phyloP scores from a whole-genome alignment of 352 stramenopile genomes.

The Pythium aristosporum region DNA sequence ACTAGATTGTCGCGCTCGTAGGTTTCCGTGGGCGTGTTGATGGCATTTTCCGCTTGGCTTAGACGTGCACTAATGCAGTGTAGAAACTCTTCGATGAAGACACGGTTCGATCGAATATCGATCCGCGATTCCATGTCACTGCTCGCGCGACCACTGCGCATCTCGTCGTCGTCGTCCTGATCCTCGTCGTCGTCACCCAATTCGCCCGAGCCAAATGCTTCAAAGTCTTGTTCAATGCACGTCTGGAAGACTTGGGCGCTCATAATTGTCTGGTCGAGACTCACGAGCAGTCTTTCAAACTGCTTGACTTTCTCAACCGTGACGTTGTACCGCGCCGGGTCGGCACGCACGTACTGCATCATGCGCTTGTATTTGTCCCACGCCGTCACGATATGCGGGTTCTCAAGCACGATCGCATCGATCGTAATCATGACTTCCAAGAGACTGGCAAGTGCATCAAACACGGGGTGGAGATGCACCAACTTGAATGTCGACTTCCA shows the following conservation, averaged over 20 bases:
- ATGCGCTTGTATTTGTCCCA: constrained; percentile 93
- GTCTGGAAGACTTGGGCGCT: constrained; percentile 84
- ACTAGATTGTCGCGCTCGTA: constrained; percentile 87
- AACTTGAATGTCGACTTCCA: constrained; percentile 90
- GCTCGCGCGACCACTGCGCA: constrained; percentile 34
- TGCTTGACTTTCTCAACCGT: constrained; percentile 82
- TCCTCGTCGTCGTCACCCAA: constrained; percentile 58
- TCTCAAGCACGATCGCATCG: constrained; percentile 87
- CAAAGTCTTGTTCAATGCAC: constrained; percentile 90
- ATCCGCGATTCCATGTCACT: constrained; percentile 73
- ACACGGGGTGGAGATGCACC: constrained; percentile 80
- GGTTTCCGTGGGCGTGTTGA: constrained; percentile 87
- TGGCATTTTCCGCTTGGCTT: constrained; percentile 54
- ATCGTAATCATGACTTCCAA: constrained; percentile 89
- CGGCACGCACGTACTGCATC: constrained; percentile 88
- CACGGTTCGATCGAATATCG: constrained; percentile 78
- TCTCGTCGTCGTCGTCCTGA: constrained; percentile 44
- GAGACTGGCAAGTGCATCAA: constrained; percentile 72
- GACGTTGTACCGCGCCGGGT: constrained; percentile 79
- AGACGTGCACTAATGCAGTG: constrained; percentile 79
- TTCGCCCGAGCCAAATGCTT: constrained; percentile 69
- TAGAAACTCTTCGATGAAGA: constrained; percentile 87
- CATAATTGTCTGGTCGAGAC: constrained; percentile 88
- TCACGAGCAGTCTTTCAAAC: constrained; percentile 86
- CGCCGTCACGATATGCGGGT: constrained; percentile 79